phyloP scores from a whole-genome alignment of 2,329 filamentous ascomycete species.

The Dactylellina cionopaga region DNA sequence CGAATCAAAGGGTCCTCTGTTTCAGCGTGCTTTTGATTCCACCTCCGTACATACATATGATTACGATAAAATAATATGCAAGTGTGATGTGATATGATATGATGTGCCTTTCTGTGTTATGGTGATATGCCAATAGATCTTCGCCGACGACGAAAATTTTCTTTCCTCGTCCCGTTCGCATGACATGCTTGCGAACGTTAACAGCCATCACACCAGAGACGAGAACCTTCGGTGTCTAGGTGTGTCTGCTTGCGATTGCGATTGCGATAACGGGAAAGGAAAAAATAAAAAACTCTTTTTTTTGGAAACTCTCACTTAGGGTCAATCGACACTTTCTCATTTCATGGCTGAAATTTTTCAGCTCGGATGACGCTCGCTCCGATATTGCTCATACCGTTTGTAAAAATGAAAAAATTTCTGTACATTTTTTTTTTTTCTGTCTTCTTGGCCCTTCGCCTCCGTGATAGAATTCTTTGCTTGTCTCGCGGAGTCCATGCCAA shows the following conservation, averaged over 20 bases:
- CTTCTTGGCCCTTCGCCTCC: neutral
- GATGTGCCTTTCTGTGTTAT: neutral
- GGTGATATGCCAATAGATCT: conserved; percentile 6
- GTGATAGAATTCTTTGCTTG: conserved; percentile 8
- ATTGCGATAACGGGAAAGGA: neutral
- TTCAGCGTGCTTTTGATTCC: neutral
- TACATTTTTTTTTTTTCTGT: conserved; percentile 11
- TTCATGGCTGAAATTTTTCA: conserved; percentile 7
- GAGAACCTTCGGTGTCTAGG: neutral
- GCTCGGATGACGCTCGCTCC: neutral
- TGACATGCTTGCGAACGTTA: no score
- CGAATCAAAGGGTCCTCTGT: conserved; percentile 33
- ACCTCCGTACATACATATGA: neutral
- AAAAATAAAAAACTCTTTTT: no score
- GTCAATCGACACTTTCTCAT: neutral
- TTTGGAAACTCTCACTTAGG: neutral
- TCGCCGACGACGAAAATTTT: neutral
- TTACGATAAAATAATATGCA: neutral
- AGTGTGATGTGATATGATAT: conserved; percentile 4
- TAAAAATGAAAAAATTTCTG: neutral
- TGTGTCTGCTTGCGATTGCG: conserved; percentile 22
- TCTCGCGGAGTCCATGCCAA: conserved; percentile 42
- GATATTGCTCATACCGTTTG: neutral
- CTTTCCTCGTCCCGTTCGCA: neutral
- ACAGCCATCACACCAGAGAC: neutral